Base-by-base conservation (phyloP, 345 rosid species). In the Dipteronia dyeriana region DNA sequence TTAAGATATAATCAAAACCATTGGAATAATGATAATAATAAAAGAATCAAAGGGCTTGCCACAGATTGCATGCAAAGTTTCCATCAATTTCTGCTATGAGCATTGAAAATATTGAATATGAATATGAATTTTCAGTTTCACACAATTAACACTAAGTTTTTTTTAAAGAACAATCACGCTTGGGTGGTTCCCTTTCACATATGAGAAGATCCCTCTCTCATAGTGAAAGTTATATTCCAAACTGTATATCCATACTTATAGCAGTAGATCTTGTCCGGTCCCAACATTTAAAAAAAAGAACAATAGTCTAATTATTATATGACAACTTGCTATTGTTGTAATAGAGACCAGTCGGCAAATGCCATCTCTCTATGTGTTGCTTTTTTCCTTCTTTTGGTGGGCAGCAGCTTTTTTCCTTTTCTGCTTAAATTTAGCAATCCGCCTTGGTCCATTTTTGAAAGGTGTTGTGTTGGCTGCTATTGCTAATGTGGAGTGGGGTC, bases 361-460 rank as follows among this genome's bases (percentile, higher is more conserved):
- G 12, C 29, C 65, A 11, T 72, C n/a, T 39, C 53, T 59, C 38
- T 22, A 2, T 43, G 57, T 8, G 0, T 7, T 26, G 19, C 26
- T 45, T 16, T 25, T 62, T 64, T 8, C 39, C 10, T 75, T 65
- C 23, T 65, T 75, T 54, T 20, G 71, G 47, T 26, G 3, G 49
- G 77, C 77, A 29, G 20, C 3, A 7, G 5, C 49, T 17, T 75
- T 65, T 26, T 25, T 65, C 23, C 20, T 51, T 49, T 65, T 53
- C 70, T 43, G 76, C 69, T 65, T 6, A 4, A 75, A 75, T 75
- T 75, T 66, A 66, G 66, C 66, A 9, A 75, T 56, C 71, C 56
- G 34, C 65, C 25, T 2, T 64, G 20, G 68, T 61, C 59, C 76
- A 63, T 23, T 16, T 19, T 64, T 8, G 53, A 29, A 25, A 56